Base-by-base conservation (phyloP, 768 basidiomycete genomes). In the Suillus fuscotomentosus region DNA sequence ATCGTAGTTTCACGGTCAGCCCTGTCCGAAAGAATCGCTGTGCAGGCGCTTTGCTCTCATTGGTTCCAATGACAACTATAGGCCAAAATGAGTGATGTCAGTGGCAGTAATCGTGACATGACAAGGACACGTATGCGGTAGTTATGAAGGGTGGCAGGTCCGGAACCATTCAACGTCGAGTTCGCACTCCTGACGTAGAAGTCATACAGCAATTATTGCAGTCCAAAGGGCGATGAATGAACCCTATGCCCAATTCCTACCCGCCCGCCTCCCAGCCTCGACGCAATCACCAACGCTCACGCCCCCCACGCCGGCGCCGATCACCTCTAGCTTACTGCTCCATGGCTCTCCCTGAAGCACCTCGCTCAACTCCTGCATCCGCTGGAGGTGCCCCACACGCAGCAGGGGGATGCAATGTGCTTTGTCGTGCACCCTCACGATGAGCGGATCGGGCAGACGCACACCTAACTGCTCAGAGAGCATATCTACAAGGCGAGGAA, bases 211-310 rank as follows among this genome's bases (percentile, higher is more conserved):
- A 57, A 31, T 27, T 10, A 27, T 31, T 53, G 24, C 22, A 41
- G 38, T 57, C 15, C 56, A 42, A 5, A 41, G 56, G 38, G 56
- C 17, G 17, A 27, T 27, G 56, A 63, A 51, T 27, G 56, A 54
- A 38, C 31, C 20, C 56, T 76, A 75, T 60, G 61, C 57, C 84
- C 84, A 86, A 36, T 62, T 66, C 43, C 61, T 71, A 48, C 85
- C 87, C 60, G 78, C 89, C 24, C 75, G 79, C 72, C 88, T 85
- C 15, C 90, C 95, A 5, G 86, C 86, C 69, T 88, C 86, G 13
- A 95, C 82, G 73, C 94, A 96, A 70, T 97, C 95, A 9, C 88
- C 88, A 1, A 96, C 84, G 68, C 95, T 95, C 3, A 95, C 91
- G 3, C 95, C 95, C 0, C 87, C 87, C 39, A 94, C 90, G 2